phyloP scores from a whole-genome alignment of 495 filamentous ascomycete species.

The Aspergillus asperescens region DNA sequence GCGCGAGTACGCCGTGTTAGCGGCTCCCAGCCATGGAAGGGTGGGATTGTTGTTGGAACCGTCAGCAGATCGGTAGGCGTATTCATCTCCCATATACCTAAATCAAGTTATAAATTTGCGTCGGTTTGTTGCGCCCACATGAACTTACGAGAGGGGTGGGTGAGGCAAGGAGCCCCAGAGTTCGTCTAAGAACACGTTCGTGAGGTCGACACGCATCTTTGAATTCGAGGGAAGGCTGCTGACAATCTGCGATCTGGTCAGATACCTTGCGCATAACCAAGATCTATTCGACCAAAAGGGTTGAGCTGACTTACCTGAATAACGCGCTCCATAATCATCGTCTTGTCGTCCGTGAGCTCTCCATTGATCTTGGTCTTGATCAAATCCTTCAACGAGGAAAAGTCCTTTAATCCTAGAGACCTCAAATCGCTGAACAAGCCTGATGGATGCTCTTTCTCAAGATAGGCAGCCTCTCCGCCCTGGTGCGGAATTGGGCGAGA shows the following conservation, averaged over 20 bases:
- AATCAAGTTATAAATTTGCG: neutral
- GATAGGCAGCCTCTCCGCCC: slow-evolving; percentile 55
- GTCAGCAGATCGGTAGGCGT: slow-evolving; percentile 64
- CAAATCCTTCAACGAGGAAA: slow-evolving; percentile 50
- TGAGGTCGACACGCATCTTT: slow-evolving; percentile 58
- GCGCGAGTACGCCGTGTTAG: slow-evolving; percentile 52
- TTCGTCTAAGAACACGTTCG: slow-evolving; percentile 62
- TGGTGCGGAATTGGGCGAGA: slow-evolving; percentile 62
- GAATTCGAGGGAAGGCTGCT: slow-evolving; percentile 58
- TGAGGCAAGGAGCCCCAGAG: slow-evolving; percentile 60
- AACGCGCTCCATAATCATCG: slow-evolving; percentile 71
- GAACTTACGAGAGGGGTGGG: slow-evolving; percentile 46
- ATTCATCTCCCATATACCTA: slow-evolving; percentile 60
- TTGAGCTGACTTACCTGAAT: slow-evolving; percentile 48
- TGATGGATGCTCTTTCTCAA: slow-evolving; percentile 47
- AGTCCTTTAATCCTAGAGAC: slow-evolving; percentile 54
- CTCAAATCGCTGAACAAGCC: slow-evolving; percentile 61
- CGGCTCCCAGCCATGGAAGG: slow-evolving; percentile 50
- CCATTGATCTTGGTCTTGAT: slow-evolving; percentile 50
- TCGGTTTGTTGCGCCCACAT: neutral
- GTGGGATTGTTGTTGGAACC: slow-evolving; percentile 63
- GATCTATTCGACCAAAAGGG: too few species aligned
- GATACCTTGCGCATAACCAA: neutral
- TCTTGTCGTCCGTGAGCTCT: slow-evolving; percentile 66
- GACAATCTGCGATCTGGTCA: slow-evolving; percentile 47